A percentile compares a stretch with the other conserved stretches of the same genome.
These are phyloP conservation scores for Suhomyces coccinellae DNA, from an alignment of 1,139 yeast genomes.

Conservation along the genomic window DNA sequence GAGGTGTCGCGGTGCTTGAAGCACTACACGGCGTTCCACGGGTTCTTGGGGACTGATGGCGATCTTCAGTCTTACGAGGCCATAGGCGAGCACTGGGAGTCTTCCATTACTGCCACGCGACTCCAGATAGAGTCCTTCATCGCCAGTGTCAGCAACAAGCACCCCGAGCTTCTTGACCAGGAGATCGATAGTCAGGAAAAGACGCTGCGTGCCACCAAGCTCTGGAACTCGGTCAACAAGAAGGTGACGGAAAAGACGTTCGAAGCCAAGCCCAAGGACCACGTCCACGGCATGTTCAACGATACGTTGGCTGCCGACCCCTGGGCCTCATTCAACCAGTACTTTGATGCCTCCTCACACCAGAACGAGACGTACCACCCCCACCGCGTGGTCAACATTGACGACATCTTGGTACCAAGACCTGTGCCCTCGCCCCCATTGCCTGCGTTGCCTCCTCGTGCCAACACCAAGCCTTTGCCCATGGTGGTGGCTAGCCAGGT, in stretches of 20 bases:
- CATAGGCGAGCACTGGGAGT: slow-evolving; percentile 39
- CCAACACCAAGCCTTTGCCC: slow-evolving; percentile 20
- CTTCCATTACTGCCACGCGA: slow-evolving; percentile 30
- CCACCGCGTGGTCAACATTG: slow-evolving; percentile 20
- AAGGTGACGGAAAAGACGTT: slow-evolving; percentile 28
- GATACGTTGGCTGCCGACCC: slow-evolving; percentile 38
- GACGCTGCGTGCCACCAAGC: slow-evolving; percentile 24
- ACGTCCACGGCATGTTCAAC: slow-evolving; percentile 33
- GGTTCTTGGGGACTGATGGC: slow-evolving; percentile 23
- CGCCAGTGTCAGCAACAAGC: slow-evolving; percentile 28
- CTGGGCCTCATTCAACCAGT: slow-evolving; percentile 31
- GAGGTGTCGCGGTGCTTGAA: slow-evolving; percentile 29
- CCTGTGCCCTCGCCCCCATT: slow-evolving; percentile 24
- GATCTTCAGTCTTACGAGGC: slow-evolving; percentile 18
- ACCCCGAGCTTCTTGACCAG: slow-evolving; percentile 32
- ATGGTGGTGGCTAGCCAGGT: slow-evolving; percentile 8
- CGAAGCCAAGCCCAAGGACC: slow-evolving; percentile 29
- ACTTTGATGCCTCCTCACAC: slow-evolving; percentile 29
- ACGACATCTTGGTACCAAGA: slow-evolving; percentile 22
- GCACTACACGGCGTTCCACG: slow-evolving; percentile 42
- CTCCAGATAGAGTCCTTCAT: slow-evolving; percentile 41
- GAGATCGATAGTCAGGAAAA: slow-evolving; percentile 35
- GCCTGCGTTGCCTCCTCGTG: slow-evolving; percentile 30
- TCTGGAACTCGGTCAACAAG: slow-evolving; percentile 30
- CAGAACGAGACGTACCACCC: slow-evolving; percentile 36